These are phyloP conservation scores for Aspergillus carlsbadensis DNA, from an alignment of 495 filamentous ascomycete genomes.

Conservation along the genomic window DNA sequence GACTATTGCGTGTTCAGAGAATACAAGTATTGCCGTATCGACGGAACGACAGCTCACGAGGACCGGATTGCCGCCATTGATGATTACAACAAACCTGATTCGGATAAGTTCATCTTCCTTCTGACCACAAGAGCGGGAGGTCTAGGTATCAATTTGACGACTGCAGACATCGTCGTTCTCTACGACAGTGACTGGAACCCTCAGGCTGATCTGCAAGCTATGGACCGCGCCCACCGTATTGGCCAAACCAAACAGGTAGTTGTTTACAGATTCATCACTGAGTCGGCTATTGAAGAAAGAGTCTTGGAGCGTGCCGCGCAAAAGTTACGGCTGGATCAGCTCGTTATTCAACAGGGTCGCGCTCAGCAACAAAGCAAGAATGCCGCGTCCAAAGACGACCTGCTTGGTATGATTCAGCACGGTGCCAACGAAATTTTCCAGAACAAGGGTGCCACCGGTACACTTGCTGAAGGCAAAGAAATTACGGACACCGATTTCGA, in stretches of 20 bases:
- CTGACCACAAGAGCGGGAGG: slow-evolving; percentile 97
- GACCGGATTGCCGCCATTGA: slow-evolving; percentile 98
- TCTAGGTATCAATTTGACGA: slow-evolving; percentile 96
- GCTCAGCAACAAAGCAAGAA: slow-evolving; percentile 88
- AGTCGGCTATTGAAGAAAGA: slow-evolving; percentile 98
- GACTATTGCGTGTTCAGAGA: slow-evolving; percentile 96
- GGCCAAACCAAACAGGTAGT: slow-evolving; percentile 98
- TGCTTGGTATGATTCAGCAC: slow-evolving; percentile 97
- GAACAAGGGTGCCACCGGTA: slow-evolving; percentile 57
- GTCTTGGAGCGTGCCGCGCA: slow-evolving; percentile 96
- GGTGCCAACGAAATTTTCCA: slow-evolving; percentile 93
- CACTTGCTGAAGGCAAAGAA: slow-evolving; percentile 55
- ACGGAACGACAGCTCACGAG: slow-evolving; percentile 95
- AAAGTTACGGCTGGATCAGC: slow-evolving; percentile 93
- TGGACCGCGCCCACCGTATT: slow-evolving; percentile 98
- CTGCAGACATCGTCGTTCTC: slow-evolving; percentile 94
- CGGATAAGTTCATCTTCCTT: slow-evolving; percentile 96
- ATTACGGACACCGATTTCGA: slow-evolving; percentile 89
- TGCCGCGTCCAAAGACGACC: slow-evolving; percentile 88
- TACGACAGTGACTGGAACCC: slow-evolving; percentile 99
- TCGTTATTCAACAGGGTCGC: slow-evolving; percentile 99
- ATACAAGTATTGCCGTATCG: slow-evolving; percentile 96
- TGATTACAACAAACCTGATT: slow-evolving; percentile 93
- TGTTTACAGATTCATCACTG: slow-evolving; percentile 95
- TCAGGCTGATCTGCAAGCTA: slow-evolving; percentile 96